These are phyloP conservation scores for Herpetospermum pedunculosum DNA, from an alignment of 306 rosid species.

Conservation along the genomic window DNA sequence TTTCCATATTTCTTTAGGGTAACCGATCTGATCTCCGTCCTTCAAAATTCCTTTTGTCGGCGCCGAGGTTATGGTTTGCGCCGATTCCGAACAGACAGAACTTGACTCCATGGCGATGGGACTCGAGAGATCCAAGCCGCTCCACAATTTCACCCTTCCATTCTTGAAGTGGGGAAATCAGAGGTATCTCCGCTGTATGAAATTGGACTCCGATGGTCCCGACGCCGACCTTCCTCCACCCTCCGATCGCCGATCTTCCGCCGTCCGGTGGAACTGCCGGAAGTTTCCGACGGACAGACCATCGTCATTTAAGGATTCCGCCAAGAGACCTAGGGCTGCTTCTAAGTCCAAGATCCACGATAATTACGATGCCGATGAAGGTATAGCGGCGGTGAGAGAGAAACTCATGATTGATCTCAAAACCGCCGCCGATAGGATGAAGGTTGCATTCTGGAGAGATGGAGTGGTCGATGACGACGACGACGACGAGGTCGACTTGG, in stretches of 20 bases:
- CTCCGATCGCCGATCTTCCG: constrained; percentile 36
- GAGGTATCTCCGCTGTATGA: constrained; percentile 62
- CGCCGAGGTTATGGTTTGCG: constrained; percentile 48
- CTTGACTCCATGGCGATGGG: constrained; percentile 47
- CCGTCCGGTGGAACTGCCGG: constrained; percentile 12
- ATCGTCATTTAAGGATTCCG: constrained; percentile 16
- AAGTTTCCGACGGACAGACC: constrained; percentile 7
- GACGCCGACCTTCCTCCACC: constrained; percentile 3
- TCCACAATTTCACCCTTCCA: constrained; percentile 80
- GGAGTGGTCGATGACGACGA: constrained; percentile 16
- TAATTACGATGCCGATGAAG: constrained; percentile 30
- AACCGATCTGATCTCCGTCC: constrained; percentile 16
- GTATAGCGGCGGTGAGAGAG: constrained; percentile 79
- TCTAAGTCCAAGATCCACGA: constrained; percentile 19
- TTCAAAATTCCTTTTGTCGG: background rate
- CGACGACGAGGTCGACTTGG: constrained; percentile 7
- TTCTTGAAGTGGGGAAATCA: constrained; percentile 88
- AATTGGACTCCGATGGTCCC: constrained; percentile 17
- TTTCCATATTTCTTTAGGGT: background rate
- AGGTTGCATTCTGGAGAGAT: constrained; percentile 46
- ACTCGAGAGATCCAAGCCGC: constrained; percentile 62
- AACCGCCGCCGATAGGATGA: constrained; percentile 52
- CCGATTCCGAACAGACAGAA: constrained; percentile 12
- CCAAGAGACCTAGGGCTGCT: constrained; percentile 13
- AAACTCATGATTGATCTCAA: constrained; percentile 77